Evolutionary conservation across 2,329 filamentous ascomycete genomes (phyloP), one percentile per base, ranked within the genome.

Genomic region (Emmonsiellopsis sp.): DNA sequence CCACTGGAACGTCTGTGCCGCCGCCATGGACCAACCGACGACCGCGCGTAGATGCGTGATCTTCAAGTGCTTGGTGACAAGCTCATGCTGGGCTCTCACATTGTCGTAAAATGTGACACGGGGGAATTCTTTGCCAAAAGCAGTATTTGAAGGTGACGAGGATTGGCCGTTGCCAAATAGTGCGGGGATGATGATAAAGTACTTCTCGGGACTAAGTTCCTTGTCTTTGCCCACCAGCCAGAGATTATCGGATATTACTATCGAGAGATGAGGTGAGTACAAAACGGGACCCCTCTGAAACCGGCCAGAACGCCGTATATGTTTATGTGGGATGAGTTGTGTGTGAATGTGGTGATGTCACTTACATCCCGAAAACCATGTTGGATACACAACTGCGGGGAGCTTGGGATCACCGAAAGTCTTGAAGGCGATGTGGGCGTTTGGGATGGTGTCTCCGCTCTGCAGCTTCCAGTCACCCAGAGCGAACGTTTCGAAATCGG

Each of bases 391-490:
- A 54, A 91, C 80, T 2, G 82, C 82, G 6, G 86, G 86, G 5
- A 71, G 74, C 0, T 72, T 76, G 0, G 79, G 65, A 53, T 83
- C 74, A 17, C 87, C 87, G 59, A 86, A 85, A 0, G 86, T 88
- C 68, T 86, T 89, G 74, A 88, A 92, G 13, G 86, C 85, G 52
- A 92, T 81, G 62, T 80, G 79, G 1, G 87, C 87, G 59, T 80
- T 67, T 1, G 78, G 75, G 14, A 91, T 75, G 5, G 70, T 74
- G n/a, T 73, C 74, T 40, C 85, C 85, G 31, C 77, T 82, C 62
- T 85, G 79, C 2, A 91, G 79, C 56, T 77, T 70, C 72, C 85
- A 87, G 67, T 86, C 77, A 14, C 84, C 85, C 0, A 88, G 74
- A 27, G 76, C 67, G 62, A 77, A 85, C 2, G 68, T 79, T 52